These are phyloP conservation scores for Astrephomene gubernaculifera DNA, from an alignment of 139 green algal species.

Conservation along the genomic window DNA sequence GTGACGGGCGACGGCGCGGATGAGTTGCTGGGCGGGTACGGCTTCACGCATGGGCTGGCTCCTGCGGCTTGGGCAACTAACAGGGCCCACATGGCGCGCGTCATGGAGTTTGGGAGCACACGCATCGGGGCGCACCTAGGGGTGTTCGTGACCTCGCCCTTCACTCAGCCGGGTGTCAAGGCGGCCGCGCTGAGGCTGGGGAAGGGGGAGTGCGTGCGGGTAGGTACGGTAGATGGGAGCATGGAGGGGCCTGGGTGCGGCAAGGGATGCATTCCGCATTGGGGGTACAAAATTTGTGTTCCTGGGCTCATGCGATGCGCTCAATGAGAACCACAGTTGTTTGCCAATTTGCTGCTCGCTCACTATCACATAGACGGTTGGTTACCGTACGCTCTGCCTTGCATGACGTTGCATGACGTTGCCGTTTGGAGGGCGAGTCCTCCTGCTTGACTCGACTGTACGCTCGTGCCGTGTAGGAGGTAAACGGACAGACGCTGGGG, in stretches of 20 bases:
- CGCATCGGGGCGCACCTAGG: background rate
- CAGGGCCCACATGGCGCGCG: slow-evolving; percentile 10
- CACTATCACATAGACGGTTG: too few species aligned
- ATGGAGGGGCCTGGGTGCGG: too few species aligned
- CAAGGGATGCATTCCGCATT: too few species aligned
- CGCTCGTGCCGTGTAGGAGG: too few species aligned
- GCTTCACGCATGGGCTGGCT: slow-evolving; percentile 28
- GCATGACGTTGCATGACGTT: too few species aligned
- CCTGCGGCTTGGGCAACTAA: background rate
- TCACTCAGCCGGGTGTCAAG: slow-evolving; percentile 4
- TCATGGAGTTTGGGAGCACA: slow-evolving; percentile 34
- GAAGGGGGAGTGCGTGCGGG: slow-evolving; percentile 33
- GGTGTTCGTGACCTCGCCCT: slow-evolving; percentile 20
- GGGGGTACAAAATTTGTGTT: too few species aligned
- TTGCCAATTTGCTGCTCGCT: too few species aligned
- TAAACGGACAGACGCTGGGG: background rate
- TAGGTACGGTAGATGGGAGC: slow-evolving; percentile 5
- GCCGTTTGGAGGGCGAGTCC: too few species aligned
- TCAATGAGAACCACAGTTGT: too few species aligned
- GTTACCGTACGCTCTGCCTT: too few species aligned
- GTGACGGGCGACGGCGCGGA: slow-evolving; percentile 57
- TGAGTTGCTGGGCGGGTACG: slow-evolving; percentile 59
- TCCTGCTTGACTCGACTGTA: too few species aligned
- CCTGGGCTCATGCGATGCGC: too few species aligned
- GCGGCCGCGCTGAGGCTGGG: background rate